Conservation (phyloP, 2,329 filamentous ascomycete genomes). For the Neonectria punicea region DNA sequence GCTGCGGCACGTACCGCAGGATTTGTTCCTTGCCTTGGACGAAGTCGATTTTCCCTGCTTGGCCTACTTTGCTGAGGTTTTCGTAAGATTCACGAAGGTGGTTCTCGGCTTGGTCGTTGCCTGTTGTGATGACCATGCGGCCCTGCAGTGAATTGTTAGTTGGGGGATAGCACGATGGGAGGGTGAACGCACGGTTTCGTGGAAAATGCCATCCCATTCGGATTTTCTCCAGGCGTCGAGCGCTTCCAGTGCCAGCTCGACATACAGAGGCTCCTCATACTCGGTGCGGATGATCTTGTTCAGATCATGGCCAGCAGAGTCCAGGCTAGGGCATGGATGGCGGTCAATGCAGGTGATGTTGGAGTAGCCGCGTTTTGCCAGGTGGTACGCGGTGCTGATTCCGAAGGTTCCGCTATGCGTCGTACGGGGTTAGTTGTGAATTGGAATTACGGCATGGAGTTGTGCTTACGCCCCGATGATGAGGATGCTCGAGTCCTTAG, state of each 20-base stretch:
- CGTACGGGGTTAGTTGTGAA: not conserved
- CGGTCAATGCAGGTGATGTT: constrained; percentile 32
- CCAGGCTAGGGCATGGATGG: constrained; percentile 31
- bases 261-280: constrained; percentile 27
- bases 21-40: constrained; percentile 20
- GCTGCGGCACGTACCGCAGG: constrained; percentile 15
- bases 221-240: constrained; percentile 22
- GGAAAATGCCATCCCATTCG: constrained; percentile 27
- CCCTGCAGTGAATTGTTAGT: constrained; percentile 8
- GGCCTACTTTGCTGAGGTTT: constrained; percentile 16
- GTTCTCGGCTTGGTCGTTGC: constrained; percentile 13
- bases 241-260: constrained; percentile 17
- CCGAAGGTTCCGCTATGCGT: constrained; percentile 22
- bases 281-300: constrained; percentile 31
- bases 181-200: constrained; percentile 19
- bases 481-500: constrained; percentile 17
- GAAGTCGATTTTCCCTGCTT: constrained; percentile 11
- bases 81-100: constrained; percentile 17
- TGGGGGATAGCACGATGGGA: too few relatives aligned
- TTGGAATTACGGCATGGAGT: not conserved
- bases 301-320: constrained; percentile 34
- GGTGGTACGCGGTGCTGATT: constrained; percentile 20
- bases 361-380: constrained; percentile 27
- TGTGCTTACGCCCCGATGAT: constrained; percentile 24
- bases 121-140: constrained; percentile 20